Percentiles rank a stretch among this genome's conserved stretches.
Evolutionary conservation across 2,329 filamentous ascomycete species (phyloP).

Genomic region (Colletotrichum sp.): DNA sequence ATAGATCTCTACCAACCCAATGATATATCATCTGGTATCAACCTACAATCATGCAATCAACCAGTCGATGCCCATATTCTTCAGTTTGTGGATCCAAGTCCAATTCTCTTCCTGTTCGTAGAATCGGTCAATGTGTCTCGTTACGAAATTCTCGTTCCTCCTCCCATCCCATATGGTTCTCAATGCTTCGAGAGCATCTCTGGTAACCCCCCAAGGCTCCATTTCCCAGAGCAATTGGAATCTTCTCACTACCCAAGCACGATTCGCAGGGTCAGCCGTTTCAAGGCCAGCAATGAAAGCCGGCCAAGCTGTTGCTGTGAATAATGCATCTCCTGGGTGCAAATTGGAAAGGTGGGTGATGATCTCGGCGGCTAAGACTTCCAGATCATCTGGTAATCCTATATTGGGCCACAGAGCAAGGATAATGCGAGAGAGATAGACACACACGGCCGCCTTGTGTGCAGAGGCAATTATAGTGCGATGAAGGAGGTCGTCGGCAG

Average conservation of each 20-base stretch:
- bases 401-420: background rate
- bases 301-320: background rate
- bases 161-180: background rate
- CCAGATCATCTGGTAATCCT: background rate
- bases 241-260: background rate
- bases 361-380: background rate
- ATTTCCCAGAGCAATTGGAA: background rate
- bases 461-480: background rate
- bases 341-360: background rate
- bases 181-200: background rate
- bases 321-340: background rate
- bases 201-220: background rate
- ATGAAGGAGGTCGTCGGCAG: background rate
- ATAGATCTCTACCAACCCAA: background rate
- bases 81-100: background rate
- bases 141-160: background rate
- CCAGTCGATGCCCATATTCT: background rate
- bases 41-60: background rate
- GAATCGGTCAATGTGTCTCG: background rate
- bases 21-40: background rate
- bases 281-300: background rate
- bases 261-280: background rate
- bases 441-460: background rate
- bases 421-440: background rate
- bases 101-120: background rate